Evolutionary conservation across 192 early-diverging fungal genomes (phyloP), one percentile per base, ranked within the genome.

Genomic region (Podila clonocystis): DNA sequence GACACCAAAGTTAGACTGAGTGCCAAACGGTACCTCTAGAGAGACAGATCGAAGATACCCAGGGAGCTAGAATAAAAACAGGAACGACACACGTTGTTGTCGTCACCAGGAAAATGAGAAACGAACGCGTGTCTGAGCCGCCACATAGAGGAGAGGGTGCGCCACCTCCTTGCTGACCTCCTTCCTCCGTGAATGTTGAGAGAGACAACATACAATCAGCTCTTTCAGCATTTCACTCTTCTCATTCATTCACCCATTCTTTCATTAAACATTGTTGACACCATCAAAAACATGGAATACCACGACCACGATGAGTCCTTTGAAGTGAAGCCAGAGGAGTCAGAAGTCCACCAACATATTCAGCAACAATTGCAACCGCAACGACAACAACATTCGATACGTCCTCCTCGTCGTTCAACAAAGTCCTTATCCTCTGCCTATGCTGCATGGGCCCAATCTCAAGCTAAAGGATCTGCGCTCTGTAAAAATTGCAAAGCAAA

Each of bases 1-100:
- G 96, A 96, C 80, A 74, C 78, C 20, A 94, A 94, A 85, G 92
- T 99, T 29, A 86, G 89, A 48, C 82, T 86, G 24, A 77, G 94
- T 68, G 93, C 92, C 26, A 90, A 91, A 79, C 91, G 93, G 74
- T 91, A 92, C 71, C 85, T 98, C 66, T 93, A 88, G 45, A 63
- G 19, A 17, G 50, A 17, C 19, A 4, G 30, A 15, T 36, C 34
- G 19, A 41, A 12, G 17, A 45, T 45, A 45, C 41, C 41, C 41
- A 45, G 13, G 41, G 41, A 22, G 52, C 50, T 57, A 29, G 24
- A 58, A 76, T 65, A 59, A 58, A 64, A 30, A 45, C 28, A 63
- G 49, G 38, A 58, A 64, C 15, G 48, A 64, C 26, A 41, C 15
- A 38, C 9, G 9, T 19, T 19, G 7, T 6, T 11, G 15, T 22